phyloP scores from a whole-genome alignment of 768 basidiomycete genomes.

The Kwoniella shandongensis region DNA sequence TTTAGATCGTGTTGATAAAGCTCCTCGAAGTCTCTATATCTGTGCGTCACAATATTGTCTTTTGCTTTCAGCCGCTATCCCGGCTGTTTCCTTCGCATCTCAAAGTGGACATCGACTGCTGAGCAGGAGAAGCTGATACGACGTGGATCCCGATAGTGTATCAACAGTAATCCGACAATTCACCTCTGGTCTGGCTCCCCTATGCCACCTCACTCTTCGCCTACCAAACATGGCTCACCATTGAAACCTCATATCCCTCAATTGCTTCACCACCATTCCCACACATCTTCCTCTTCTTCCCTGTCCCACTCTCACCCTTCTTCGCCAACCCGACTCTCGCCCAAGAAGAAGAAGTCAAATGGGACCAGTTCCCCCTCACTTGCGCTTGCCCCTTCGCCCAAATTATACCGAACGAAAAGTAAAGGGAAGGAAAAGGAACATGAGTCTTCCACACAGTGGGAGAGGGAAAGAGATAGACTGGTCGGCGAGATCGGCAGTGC shows the following conservation, averaged over 20 bases:
- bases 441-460: conserved; percentile 9
- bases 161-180: background rate
- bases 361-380: background rate
- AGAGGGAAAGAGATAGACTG: conserved; percentile 7
- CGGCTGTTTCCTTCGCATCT: too few species aligned
- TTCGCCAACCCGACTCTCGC: background rate
- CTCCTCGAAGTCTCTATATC: too few species aligned
- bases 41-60: too few species aligned
- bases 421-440: conserved; percentile 19
- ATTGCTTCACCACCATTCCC: background rate
- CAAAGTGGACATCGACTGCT: too few species aligned
- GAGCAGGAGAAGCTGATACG: too few species aligned
- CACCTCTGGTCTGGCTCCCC: too few species aligned
- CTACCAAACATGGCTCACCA: conserved; percentile 13
- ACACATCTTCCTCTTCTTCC: too few species aligned
- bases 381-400: conserved; percentile 5
- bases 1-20: too few species aligned
- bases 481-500: conserved; percentile 38
- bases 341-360: background rate
- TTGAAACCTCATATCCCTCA: background rate
- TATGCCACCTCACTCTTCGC: background rate
- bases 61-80: too few species aligned
- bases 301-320: background rate
- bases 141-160: too few species aligned
- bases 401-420: conserved; percentile 10